Evolutionary conservation across 2,329 filamentous ascomycete genomes (phyloP).

Genomic region (Phialophora expanda): DNA sequence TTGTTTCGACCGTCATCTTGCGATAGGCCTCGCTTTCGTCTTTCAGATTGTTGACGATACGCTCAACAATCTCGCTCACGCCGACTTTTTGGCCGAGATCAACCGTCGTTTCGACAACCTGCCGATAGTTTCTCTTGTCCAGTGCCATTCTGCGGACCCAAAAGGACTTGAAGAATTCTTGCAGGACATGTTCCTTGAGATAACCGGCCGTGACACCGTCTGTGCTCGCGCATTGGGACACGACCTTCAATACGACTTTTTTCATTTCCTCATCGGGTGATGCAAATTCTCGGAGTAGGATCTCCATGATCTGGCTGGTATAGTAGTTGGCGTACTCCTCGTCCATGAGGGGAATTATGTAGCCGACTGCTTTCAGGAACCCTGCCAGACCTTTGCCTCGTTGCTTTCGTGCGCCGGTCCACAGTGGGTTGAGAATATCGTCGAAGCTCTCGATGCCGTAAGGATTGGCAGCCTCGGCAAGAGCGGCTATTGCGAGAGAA

Average conservation of each 20-base stretch:
- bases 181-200: conserved; percentile 90
- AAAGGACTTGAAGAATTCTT: conserved; percentile 98
- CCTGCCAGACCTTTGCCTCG: conserved; percentile 93
- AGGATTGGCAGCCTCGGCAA: conserved; percentile 94
- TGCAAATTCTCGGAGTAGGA: conserved; percentile 90
- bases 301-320: conserved; percentile 98
- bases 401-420: conserved; percentile 95
- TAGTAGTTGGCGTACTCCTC: conserved; percentile 99
- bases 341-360: conserved; percentile 98
- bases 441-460: conserved; percentile 99
- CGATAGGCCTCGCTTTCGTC: conserved; percentile 97
- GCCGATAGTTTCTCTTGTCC: conserved; percentile 95
- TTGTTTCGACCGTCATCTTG: conserved; percentile 98
- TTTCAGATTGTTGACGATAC: conserved; percentile 93
- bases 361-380: conserved; percentile 96
- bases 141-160: conserved; percentile 97
- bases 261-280: conserved; percentile 99
- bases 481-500: conserved; percentile 87
- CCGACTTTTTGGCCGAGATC: conserved; percentile 98
- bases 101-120: conserved; percentile 97
- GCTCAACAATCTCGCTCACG: conserved; percentile 89
- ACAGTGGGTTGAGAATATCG: conserved; percentile 93
- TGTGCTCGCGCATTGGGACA: conserved; percentile 92
- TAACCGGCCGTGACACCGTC: conserved; percentile 94
- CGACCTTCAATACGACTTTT: conserved; percentile 96